Evolutionary conservation across 2,329 filamentous ascomycete genomes (phyloP), one percentile per base, ranked within the genome.

Genomic region (Ophiostoma angusticollis): DNA sequence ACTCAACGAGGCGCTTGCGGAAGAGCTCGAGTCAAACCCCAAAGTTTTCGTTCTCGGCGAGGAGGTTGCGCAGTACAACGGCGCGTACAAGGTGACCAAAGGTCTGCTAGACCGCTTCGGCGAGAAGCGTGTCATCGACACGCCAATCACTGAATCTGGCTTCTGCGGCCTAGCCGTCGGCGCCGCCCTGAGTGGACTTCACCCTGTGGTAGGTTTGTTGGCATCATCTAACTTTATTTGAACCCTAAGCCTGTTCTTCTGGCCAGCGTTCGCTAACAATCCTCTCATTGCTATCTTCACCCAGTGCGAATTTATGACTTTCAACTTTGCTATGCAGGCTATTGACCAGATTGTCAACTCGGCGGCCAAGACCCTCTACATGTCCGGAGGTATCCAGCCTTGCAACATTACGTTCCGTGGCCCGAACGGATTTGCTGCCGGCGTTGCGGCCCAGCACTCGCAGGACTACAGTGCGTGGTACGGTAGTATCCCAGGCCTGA

Each of bases 321-420:
- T 94, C 78, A 98, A 98, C 77, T 96, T 96, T 61, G 89, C 91
- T 63, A 98, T 98, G 91, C 91, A 98, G 70, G 85, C 91, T 60
- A 98, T 98, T 64, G 91, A 98, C 63, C 91, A 98, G 64, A 84
- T 98, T 60, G 87, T 98, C 77, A 98, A 98, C 78, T 96, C 89
- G 35, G 91, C 74, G 53, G 91, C 86, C 58, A 98, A 98, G 75
- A 98, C 91, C 42, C 89, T 98, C 58, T 98, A 98, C 74, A 98
- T 98, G 91, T 96, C 91, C 49, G 91, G 91, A 55, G 91, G 91
- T 63, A 96, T 95, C 63, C 91, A 98, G 68, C 91, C 91, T 54
- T 98, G 91, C 70, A 96, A 96, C 72, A 89, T 98, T 66, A 96
- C 91, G 53, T 98, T 98, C 81, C 87, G 91, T 60, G 91, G 91